Base-by-base conservation (phyloP, 192 early-diverging fungal species). In the Coemansia sp. region DNA sequence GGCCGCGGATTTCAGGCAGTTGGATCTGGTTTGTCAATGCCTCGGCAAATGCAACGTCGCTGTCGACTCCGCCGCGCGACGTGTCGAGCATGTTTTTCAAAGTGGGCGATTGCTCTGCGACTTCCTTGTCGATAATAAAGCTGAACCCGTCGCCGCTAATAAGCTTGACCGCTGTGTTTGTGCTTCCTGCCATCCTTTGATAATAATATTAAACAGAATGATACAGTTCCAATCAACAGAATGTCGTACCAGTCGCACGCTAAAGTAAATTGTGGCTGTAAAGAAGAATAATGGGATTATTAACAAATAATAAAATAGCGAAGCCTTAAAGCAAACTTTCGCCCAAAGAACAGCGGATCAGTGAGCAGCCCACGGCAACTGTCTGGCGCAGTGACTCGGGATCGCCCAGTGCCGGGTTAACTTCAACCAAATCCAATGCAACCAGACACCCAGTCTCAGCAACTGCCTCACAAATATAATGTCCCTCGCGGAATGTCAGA, bases 401-500 rank as follows among this genome's bases (percentile, higher is more conserved):
- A 58, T 91, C 87, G 56, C 89, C 91, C 26, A 96, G 81, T 21
- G 84, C 69, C 3, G 96, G 96, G 79, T 96, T 96, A 42, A 98
- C 96, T 74, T 98, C 96, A 70, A 95, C 90, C 62, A 98, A 84
- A 70, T 98, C 96, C 66, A 94, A 85, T 12, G 94, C 84, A 4
- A 96, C 94, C 56, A 98, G 73, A 38, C 85, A 77, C 5, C 94
- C 94, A 18, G 92, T 93, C 71, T 94, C 91, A 55, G 84, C 83
- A 12, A 98, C 57, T 7, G 88, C 84, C 76, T 98, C 96, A 80
- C 94, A 95, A 56, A 98, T 94, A 76, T 93, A 98, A 70, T 98
- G 96, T 24, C 96, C 96, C 77, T 98, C 96, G 57, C 96, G 84
- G 84, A 96, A 98, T 10, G 91, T 91, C 89, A 98, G 78, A 21